Evolutionary conservation across 164 flowering plant species (phyloP).

Genomic region (Santalum album): DNA sequence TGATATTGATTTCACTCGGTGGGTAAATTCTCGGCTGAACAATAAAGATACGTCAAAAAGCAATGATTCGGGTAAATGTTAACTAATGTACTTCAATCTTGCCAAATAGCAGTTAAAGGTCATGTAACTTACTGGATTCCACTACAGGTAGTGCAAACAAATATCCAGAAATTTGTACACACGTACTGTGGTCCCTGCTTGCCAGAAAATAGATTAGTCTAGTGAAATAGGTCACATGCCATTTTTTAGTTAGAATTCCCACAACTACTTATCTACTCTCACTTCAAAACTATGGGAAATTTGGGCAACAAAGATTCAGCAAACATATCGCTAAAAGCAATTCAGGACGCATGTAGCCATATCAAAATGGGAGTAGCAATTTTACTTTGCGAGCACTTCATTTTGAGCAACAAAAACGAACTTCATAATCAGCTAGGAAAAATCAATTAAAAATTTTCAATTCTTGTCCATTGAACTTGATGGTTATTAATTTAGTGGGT

Average conservation of each 20-base stretch:
- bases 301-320: neutral
- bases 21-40: constrained; percentile 94
- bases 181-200: constrained; percentile 97
- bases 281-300: neutral
- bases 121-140: constrained; percentile 99
- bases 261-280: too few relatives aligned
- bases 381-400: too few relatives aligned
- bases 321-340: neutral
- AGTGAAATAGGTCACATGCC: neutral
- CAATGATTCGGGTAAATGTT: neutral
- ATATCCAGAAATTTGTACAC: constrained; percentile 94
- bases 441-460: neutral
- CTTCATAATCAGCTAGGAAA: too few relatives aligned
- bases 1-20: constrained; percentile 91
- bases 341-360: too few relatives aligned
- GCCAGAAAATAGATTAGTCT: constrained; percentile 5
- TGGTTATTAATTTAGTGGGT: neutral
- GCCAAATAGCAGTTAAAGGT: neutral
- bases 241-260: too few relatives aligned
- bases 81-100: too few relatives aligned
- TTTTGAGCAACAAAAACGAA: too few relatives aligned
- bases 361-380: too few relatives aligned
- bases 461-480: neutral
- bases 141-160: constrained; percentile 89
- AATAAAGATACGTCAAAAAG: constrained; percentile 1